A percentile compares a stretch with the other conserved stretches of the same genome.
These are phyloP conservation scores for Marsdenia floribunda DNA, from an alignment of 257 asterid genomes.

Conservation along the genomic window DNA sequence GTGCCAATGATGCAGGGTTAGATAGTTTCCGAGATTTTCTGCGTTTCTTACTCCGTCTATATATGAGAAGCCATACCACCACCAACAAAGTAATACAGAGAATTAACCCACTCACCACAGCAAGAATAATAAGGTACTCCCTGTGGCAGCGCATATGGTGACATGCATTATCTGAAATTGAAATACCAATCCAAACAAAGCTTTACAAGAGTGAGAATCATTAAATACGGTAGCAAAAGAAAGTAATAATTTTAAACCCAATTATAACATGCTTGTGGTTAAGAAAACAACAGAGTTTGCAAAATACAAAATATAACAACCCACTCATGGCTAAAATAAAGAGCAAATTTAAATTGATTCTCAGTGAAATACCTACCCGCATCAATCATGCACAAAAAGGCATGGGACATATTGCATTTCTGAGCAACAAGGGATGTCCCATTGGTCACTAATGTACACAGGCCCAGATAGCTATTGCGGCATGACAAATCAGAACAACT, in stretches of 20 bases:
- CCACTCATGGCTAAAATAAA: background rate
- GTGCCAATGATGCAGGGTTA: conserved; percentile 71
- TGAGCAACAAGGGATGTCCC: conserved; percentile 49
- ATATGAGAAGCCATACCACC: conserved; percentile 86
- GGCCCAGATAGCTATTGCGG: conserved; percentile 25
- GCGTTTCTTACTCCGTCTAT: conserved; percentile 62
- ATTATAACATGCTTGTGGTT: conserved; percentile 4
- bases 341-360: background rate
- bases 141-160: conserved; percentile 80
- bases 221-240: background rate
- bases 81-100: conserved; percentile 70
- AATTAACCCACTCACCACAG: conserved; percentile 86
- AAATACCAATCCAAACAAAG: conserved; percentile 3
- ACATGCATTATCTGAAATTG: conserved; percentile 58
- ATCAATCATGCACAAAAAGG: conserved; percentile 63
- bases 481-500: conserved; percentile 52
- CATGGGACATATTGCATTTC: conserved; percentile 55
- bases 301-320: no score
- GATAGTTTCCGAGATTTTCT: conserved; percentile 70
- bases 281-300: background rate
- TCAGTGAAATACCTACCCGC: conserved; percentile 38
- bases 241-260: conserved; percentile 6
- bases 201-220: background rate
- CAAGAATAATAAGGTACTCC: conserved; percentile 80
- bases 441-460: conserved; percentile 58